Evolutionary conservation across 108 stramenopile genomes (phyloP), one percentile per base, ranked within the genome.

Genomic region (Fistulifera solaris): DNA sequence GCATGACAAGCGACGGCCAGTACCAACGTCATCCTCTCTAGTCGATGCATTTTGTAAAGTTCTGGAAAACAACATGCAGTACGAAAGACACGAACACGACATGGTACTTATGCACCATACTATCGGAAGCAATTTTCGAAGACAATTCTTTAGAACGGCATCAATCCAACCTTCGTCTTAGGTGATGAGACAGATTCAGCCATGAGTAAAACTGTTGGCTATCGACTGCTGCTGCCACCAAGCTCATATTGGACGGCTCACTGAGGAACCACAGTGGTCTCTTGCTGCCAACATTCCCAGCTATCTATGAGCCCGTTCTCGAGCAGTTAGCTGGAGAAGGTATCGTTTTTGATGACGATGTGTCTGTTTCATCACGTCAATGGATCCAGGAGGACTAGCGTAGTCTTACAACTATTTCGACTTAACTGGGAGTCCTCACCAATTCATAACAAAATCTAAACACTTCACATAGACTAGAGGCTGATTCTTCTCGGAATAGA

Each of bases 151-250:
- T 52, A n/a, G 78, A 86, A 54, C 54, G 21, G 14, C 84, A 85
- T 50, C 46, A 53, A 10, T 75, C 75, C 7, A 62, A 62, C 48
- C 51, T 82, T 15, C 67, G 76, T 76, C 10, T 77, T 73, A 63
- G 85, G 85, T 0, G 71, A 75, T 21, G 61, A 71, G 13, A 53
- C 70, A 12, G 75, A 73, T 72, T 66, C 79, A 22, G 80, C 85
- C 17, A 86, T 86, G 85, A 70, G 71, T 55, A 75, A 76, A 54
- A 82, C 80, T 12, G 85, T 86, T n/a, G 85, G 85, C 1, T 86
- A 77, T 47, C 69, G 80, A 26, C 80, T 14, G 85, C 80, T 5
- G 61, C 74, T 40, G 75, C 77, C 10, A 58, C 85, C 1, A 72
- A 80, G 15, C 47, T 81, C 52, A 64, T 86, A 18, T 48, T 86